phyloP scores from a whole-genome alignment of 345 rosid species.

The Schrenkiella parvula region DNA sequence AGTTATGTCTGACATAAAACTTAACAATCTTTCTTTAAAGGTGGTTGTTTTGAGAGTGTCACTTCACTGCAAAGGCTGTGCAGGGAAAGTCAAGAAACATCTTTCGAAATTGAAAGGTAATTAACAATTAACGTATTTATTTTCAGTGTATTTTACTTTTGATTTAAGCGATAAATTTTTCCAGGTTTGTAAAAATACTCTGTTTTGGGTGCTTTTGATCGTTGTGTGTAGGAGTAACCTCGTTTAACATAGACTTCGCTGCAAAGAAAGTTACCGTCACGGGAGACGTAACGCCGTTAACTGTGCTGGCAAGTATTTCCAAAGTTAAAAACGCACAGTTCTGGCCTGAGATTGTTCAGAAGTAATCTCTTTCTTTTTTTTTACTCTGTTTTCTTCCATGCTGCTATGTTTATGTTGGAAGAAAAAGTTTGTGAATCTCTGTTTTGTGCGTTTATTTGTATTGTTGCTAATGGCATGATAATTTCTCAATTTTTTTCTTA shows the following conservation, averaged over 20 bases:
- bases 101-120: conserved; percentile 84
- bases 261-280: conserved; percentile 87
- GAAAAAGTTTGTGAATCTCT: background rate
- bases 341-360: conserved; percentile 48
- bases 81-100: conserved; percentile 87
- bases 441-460: background rate
- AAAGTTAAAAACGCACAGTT: conserved; percentile 88
- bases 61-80: conserved; percentile 91
- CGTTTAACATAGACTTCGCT: conserved; percentile 76
- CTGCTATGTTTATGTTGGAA: background rate
- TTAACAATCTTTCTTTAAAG: conserved; percentile 30
- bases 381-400: background rate
- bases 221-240: conserved; percentile 65
- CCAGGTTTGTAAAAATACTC: background rate
- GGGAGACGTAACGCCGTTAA: conserved; percentile 75
- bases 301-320: conserved; percentile 71
- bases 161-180: background rate
- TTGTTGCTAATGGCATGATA: background rate
- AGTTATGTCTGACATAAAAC: background rate
- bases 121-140: background rate
- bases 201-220: background rate
- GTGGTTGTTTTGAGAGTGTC: conserved; percentile 92
- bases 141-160: background rate
- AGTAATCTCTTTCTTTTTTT: background rate
- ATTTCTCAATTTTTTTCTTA: too few species aligned